Conservation (phyloP, 192 early-diverging fungal genomes). For the Cladochytrium replicatum region DNA sequence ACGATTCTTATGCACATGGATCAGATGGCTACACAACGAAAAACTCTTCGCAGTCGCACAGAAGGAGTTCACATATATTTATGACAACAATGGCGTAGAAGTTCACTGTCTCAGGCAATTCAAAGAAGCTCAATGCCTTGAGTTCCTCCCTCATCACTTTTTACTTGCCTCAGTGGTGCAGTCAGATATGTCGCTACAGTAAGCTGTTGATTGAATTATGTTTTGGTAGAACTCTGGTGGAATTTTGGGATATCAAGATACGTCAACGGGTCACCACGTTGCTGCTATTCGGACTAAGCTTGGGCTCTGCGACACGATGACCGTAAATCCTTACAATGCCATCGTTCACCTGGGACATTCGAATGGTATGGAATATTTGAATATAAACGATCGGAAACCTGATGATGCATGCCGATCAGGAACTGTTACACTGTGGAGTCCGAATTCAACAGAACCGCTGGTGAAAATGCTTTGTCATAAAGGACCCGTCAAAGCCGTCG, state of each 20-base stretch:
- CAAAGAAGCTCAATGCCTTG: constrained; percentile 69
- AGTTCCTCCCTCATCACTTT: constrained; percentile 90
- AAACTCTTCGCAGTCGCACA: constrained; percentile 90
- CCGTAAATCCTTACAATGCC: constrained; percentile 84
- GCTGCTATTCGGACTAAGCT: constrained; percentile 67
- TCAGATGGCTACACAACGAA: constrained; percentile 92
- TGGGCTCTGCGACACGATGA: constrained; percentile 72
- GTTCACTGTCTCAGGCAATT: constrained; percentile 79
- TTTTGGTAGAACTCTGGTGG: constrained; percentile 58
- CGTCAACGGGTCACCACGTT: constrained; percentile 77
- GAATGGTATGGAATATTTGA: constrained; percentile 46
- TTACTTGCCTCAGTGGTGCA: constrained; percentile 66
- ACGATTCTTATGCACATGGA: not conserved
- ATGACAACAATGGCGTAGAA: constrained; percentile 83
- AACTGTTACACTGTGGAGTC: constrained; percentile 86
- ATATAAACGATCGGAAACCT: not conserved
- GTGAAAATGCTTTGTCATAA: constrained; percentile 92
- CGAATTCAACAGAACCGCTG: constrained; percentile 68
- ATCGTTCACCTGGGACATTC: constrained; percentile 85
- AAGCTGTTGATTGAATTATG: not conserved
- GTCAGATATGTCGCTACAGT: not conserved
- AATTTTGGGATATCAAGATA: constrained; percentile 84
- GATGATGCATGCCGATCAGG: not conserved
- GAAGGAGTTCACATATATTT: constrained; percentile 90
- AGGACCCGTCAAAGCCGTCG: constrained; percentile 74